phyloP scores from a whole-genome alignment of 306 rosid genomes.

The Trifolium dubium region DNA sequence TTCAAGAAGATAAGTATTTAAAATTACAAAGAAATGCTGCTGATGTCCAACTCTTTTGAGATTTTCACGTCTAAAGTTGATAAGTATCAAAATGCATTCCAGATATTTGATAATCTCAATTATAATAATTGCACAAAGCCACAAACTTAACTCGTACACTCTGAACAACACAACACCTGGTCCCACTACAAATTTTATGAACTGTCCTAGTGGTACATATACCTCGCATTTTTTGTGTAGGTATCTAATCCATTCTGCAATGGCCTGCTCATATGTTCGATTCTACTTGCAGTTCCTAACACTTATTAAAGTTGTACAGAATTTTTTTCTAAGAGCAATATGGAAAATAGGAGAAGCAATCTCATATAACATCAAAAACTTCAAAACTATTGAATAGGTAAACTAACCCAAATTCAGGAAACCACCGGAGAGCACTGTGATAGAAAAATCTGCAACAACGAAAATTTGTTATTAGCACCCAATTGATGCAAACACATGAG shows the following conservation, averaged over 20 bases:
- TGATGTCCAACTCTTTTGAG: neutral
- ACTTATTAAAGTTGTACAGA: constrained; percentile 11
- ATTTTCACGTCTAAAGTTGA: constrained; percentile 10
- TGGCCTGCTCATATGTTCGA: neutral
- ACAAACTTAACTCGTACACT: neutral
- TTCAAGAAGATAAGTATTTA: constrained; percentile 1
- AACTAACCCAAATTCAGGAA: constrained; percentile 85
- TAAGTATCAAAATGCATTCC: constrained; percentile 20
- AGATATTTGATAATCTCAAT: constrained; percentile 31
- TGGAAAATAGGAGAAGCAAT: constrained; percentile 4
- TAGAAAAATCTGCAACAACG: constrained; percentile 76
- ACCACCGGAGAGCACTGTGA: constrained; percentile 93
- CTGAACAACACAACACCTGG: neutral
- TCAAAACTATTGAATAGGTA: constrained; percentile 26
- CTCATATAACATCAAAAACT: constrained; percentile 1
- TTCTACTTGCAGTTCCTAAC: constrained; percentile 14
- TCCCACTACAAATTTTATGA: neutral
- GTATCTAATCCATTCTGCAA: constrained; percentile 2
- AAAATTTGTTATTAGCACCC: constrained; percentile 33
- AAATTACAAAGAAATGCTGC: constrained; percentile 28
- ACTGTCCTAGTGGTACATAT: neutral
- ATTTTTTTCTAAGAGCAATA: neutral
- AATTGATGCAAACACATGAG: constrained; percentile 20
- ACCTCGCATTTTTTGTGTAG: constrained; percentile 17
- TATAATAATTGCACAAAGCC: neutral